These are phyloP conservation scores for Lizonia empirigonia DNA, from an alignment of 2,329 filamentous ascomycete species.

Conservation along the genomic window DNA sequence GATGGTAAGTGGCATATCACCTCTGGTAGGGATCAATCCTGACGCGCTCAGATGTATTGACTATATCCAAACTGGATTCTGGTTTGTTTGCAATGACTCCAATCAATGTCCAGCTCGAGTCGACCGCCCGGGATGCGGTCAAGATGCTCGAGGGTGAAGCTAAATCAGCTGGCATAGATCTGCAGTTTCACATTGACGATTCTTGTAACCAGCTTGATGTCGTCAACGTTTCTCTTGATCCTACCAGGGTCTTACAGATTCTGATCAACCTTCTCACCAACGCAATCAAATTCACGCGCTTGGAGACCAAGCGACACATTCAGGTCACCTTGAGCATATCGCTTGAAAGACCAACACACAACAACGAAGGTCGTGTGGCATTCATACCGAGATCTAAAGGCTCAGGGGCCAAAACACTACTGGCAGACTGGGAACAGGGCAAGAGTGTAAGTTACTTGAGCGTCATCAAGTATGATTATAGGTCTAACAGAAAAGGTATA, in stretches of 20 bases:
- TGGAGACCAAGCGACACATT: constrained; percentile 38
- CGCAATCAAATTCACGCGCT: constrained; percentile 53
- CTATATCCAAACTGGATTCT: constrained; percentile 53
- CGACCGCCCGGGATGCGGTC: constrained; percentile 41
- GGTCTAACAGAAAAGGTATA: constrained; percentile 37
- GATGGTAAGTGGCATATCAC: constrained; percentile 37
- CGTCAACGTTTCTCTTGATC: constrained; percentile 50
- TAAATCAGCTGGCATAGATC: constrained; percentile 35
- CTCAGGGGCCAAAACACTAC: constrained; percentile 22
- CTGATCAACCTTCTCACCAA: constrained; percentile 50
- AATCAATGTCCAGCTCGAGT: constrained; percentile 45
- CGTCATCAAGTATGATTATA: no score
- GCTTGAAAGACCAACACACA: constrained; percentile 37
- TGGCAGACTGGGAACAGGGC: constrained; percentile 45
- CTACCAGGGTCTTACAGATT: constrained; percentile 51
- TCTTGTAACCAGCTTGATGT: constrained; percentile 44
- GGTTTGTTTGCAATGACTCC: constrained; percentile 50
- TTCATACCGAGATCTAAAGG: constrained; percentile 20
- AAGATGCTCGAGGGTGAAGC: constrained; percentile 49
- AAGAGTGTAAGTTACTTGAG: constrained; percentile 8
- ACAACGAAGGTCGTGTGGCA: constrained; percentile 31
- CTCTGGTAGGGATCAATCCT: background rate
- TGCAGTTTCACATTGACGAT: constrained; percentile 41
- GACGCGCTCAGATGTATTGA: constrained; percentile 45
- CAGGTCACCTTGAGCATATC: constrained; percentile 45